Evolutionary conservation across 495 filamentous ascomycete species (phyloP).

Genomic region (Darksidea phi): DNA sequence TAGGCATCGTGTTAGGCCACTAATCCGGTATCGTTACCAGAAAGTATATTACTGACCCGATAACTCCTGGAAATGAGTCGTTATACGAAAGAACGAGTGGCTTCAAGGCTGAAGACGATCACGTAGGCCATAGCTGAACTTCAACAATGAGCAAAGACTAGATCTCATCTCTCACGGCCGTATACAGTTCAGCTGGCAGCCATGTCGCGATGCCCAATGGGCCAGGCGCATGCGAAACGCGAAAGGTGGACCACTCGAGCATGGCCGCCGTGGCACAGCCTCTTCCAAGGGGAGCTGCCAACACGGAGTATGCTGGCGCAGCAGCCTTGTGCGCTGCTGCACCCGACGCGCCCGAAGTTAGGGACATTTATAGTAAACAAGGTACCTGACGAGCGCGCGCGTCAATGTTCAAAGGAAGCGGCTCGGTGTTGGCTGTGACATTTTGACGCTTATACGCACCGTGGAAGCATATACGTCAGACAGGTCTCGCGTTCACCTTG

Average conservation of each 20-base stretch:
- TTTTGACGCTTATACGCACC: not conserved
- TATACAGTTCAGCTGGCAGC: slow-evolving; percentile 19
- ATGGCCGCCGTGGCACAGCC: slow-evolving; percentile 11
- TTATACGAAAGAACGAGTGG: not conserved
- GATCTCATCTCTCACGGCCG: slow-evolving; percentile 3
- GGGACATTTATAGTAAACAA: slow-evolving; percentile 21
- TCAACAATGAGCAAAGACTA: not conserved
- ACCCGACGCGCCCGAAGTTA: slow-evolving; percentile 13
- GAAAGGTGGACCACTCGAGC: too few relatives aligned
- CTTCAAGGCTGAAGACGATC: not conserved
- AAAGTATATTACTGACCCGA: too few relatives aligned
- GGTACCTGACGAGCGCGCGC: slow-evolving; percentile 16
- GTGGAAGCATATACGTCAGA: not conserved
- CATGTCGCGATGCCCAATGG: slow-evolving; percentile 2
- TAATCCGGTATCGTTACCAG: too few relatives aligned
- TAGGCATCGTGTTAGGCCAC: too few relatives aligned
- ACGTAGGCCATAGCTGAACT: slow-evolving; percentile 3
- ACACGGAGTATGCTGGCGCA: not conserved
- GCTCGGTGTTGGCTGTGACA: slow-evolving; percentile 6
- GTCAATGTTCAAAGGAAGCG: slow-evolving; percentile 4
- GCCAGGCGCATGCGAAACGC: not conserved
- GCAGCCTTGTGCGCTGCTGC: slow-evolving; percentile 5
- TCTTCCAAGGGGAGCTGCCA: not conserved
- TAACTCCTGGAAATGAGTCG: too few relatives aligned
- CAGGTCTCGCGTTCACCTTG: not conserved